These are phyloP conservation scores for Peronosclerospora sorghi DNA, from an alignment of 352 stramenopile genomes.

Conservation along the genomic window DNA sequence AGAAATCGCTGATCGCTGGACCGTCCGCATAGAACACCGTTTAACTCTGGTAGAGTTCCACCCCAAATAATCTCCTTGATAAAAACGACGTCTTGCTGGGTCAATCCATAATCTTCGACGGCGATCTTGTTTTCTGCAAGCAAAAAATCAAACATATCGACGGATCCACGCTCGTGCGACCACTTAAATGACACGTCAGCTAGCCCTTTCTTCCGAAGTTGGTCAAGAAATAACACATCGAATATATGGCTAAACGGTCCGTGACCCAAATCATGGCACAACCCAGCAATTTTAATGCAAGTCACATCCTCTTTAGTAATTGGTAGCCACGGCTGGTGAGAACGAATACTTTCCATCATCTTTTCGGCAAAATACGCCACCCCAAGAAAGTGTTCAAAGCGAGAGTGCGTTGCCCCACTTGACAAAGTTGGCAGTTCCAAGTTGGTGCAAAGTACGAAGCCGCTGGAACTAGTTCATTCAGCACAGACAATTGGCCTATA, in stretches of 20 bases:
- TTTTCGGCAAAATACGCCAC: slow-evolving; percentile 90
- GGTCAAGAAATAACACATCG: slow-evolving; percentile 60
- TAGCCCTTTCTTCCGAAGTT: slow-evolving; percentile 29
- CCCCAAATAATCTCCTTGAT: slow-evolving; percentile 78
- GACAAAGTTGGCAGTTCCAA: slow-evolving; percentile 86
- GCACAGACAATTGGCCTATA: background rate
- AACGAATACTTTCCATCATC: slow-evolving; percentile 70
- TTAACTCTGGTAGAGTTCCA: slow-evolving; percentile 29
- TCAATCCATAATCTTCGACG: slow-evolving; percentile 39
- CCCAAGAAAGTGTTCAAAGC: slow-evolving; percentile 86
- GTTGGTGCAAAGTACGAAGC: slow-evolving; percentile 90
- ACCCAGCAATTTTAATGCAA: slow-evolving; percentile 69
- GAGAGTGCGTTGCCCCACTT: slow-evolving; percentile 64
- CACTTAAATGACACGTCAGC: slow-evolving; percentile 30
- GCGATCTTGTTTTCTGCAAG: slow-evolving; percentile 44
- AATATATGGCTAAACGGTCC: slow-evolving; percentile 80
- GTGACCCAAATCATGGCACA: slow-evolving; percentile 73
- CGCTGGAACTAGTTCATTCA: slow-evolving; percentile 78
- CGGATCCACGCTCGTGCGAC: slow-evolving; percentile 65
- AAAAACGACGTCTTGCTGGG: slow-evolving; percentile 44
- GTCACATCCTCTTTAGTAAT: slow-evolving; percentile 70
- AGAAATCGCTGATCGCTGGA: slow-evolving; percentile 49
- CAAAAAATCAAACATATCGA: slow-evolving; percentile 68
- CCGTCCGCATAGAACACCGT: slow-evolving; percentile 25
- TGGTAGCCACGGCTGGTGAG: slow-evolving; percentile 76